These are phyloP conservation scores for Sechiopsis laciniata DNA, from an alignment of 306 rosid genomes.

Conservation along the genomic window DNA sequence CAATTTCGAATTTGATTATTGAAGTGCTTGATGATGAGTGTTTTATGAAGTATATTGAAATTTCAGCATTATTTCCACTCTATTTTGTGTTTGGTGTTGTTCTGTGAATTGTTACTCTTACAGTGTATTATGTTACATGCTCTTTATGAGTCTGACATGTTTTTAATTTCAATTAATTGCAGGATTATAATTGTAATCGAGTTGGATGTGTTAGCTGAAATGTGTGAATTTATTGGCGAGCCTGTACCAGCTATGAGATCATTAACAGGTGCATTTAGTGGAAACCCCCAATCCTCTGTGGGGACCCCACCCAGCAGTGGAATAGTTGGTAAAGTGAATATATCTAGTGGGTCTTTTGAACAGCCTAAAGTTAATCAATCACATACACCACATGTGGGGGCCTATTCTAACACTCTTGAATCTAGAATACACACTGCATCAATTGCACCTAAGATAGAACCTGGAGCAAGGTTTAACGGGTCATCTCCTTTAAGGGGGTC, in stretches of 20 bases:
- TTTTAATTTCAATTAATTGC: conserved; percentile 22
- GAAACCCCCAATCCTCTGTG: conserved; percentile 34
- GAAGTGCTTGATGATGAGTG: too few species aligned
- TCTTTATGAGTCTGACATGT: neutral
- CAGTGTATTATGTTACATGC: neutral
- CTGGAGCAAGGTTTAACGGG: conserved; percentile 31
- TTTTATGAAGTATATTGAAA: too few species aligned
- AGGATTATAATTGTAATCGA: conserved; percentile 71
- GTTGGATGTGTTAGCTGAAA: conserved; percentile 50
- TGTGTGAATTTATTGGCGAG: conserved; percentile 56
- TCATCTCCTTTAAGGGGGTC: conserved; percentile 37
- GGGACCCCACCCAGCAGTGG: conserved; percentile 31
- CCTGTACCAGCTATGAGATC: conserved; percentile 36
- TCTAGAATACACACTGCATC: conserved; percentile 37
- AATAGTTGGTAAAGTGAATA: conserved; percentile 30
- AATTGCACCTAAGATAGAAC: conserved; percentile 35
- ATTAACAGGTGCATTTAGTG: conserved; percentile 29
- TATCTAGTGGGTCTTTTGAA: conserved; percentile 31
- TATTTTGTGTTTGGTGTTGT: too few species aligned
- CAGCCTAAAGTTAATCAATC: conserved; percentile 40
- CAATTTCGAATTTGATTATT: too few species aligned
- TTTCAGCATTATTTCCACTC: neutral
- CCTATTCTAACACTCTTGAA: conserved; percentile 32
- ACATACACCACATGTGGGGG: conserved; percentile 29
- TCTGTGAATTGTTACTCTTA: too few species aligned